phyloP scores from a whole-genome alignment of 1,284 basidiomycete genomes.

The Leccinum subspadiceum region DNA sequence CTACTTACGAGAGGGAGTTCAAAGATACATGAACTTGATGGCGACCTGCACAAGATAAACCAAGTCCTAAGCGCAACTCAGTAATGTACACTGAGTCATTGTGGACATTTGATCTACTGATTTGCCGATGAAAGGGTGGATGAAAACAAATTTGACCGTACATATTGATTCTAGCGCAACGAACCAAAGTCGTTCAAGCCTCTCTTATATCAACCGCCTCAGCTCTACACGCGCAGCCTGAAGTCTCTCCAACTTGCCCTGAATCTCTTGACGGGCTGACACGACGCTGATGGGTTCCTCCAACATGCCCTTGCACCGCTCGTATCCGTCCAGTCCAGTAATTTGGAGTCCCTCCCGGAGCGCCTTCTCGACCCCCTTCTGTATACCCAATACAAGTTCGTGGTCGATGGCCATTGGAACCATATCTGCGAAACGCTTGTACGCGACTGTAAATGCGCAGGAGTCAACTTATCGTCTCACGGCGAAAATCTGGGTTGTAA shows the following conservation, averaged over 20 bases:
- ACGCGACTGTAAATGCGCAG: constrained; percentile 47
- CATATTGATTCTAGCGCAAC: neutral
- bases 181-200: neutral
- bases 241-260: constrained; percentile 53
- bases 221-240: constrained; percentile 51
- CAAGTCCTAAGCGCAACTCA: neutral
- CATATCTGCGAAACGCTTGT: constrained; percentile 66
- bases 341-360: constrained; percentile 46
- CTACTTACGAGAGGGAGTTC: constrained; percentile 34
- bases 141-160: neutral
- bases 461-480: neutral
- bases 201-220: constrained; percentile 17
- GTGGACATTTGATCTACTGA: neutral
- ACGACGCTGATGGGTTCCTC: constrained; percentile 52
- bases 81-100: neutral
- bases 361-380: constrained; percentile 43
- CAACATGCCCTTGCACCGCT: constrained; percentile 48
- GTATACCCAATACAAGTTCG: constrained; percentile 50
- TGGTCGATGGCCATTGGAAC: constrained; percentile 63
- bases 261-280: constrained; percentile 46
- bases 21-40: neutral
- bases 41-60: neutral
- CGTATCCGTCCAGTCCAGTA: constrained; percentile 25
- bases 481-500: neutral
- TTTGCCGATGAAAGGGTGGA: neutral